Percentiles rank a stretch among this genome's conserved stretches.
Conservation (phyloP, 2,329 filamentous ascomycete species). For the Colletotrichum liriopes region DNA sequence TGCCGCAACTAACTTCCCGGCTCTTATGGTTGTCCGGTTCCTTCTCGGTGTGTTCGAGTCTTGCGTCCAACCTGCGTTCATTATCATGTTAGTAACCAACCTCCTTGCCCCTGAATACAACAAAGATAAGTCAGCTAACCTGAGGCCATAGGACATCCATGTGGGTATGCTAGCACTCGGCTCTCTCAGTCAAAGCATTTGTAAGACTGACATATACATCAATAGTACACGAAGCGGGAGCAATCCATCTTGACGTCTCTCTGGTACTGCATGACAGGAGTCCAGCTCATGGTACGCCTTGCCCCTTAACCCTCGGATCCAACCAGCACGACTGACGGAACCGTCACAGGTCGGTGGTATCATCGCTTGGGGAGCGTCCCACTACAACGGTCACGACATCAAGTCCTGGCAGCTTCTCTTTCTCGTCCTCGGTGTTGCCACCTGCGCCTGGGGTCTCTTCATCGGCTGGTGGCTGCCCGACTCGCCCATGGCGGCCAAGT, state of each 20-base stretch:
- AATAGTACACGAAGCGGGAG: constrained; percentile 62
- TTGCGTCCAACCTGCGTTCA: constrained; percentile 59
- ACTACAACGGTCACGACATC: constrained; percentile 57
- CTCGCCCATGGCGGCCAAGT: no score
- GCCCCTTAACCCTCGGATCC: no score
- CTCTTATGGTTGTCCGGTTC: constrained; percentile 43
- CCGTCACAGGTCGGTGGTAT: constrained; percentile 61
- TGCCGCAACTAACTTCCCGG: constrained; percentile 27
- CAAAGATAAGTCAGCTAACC: neutral
- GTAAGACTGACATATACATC: neutral
- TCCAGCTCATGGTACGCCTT: constrained; percentile 62
- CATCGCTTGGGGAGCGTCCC: constrained; percentile 70
- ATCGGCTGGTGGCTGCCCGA: no score
- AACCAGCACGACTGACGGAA: neutral
- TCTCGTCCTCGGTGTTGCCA: constrained; percentile 74
- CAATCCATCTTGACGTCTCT: constrained; percentile 74
- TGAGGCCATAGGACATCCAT: constrained; percentile 52
- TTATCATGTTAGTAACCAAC: constrained; percentile 52
- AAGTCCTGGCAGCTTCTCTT: constrained; percentile 67
- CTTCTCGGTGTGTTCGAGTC: constrained; percentile 45
- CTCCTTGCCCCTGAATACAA: neutral
- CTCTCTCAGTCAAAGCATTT: neutral
- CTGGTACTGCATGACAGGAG: constrained; percentile 76
- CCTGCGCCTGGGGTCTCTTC: constrained; percentile 67
- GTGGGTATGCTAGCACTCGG: constrained; percentile 47